Conservation (phyloP, 495 filamentous ascomycete species). For the Acidiella bohemica region DNA sequence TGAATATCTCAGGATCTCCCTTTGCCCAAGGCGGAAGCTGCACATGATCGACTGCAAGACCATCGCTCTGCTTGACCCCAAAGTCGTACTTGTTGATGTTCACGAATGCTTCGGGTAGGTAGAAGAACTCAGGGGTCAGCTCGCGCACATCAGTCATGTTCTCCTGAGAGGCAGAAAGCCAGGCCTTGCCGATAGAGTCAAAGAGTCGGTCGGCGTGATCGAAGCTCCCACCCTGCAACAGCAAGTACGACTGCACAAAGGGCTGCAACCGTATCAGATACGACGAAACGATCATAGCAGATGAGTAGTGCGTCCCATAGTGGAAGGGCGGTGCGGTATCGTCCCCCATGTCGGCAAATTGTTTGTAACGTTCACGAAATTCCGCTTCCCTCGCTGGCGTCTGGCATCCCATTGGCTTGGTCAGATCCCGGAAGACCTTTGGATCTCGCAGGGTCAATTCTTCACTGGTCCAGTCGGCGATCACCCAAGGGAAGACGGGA, state of each 20-base stretch:
- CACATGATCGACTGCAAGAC: conserved; percentile 68
- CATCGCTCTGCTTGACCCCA: conserved; percentile 66
- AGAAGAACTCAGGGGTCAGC: conserved; percentile 93
- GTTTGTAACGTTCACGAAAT: conserved; percentile 69
- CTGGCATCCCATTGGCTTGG: conserved; percentile 96
- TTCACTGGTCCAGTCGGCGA: conserved; percentile 94
- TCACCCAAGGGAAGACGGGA: conserved; percentile 93
- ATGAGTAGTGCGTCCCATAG: conserved; percentile 97
- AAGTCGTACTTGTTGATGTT: conserved; percentile 94
- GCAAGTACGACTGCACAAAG: conserved; percentile 90
- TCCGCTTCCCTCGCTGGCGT: conserved; percentile 56
- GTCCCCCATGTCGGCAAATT: conserved; percentile 85
- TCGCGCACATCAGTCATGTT: conserved; percentile 92
- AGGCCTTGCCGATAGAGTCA: conserved; percentile 82
- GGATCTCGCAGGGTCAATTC: conserved; percentile 78
- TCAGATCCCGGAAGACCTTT: conserved; percentile 74
- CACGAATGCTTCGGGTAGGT: conserved; percentile 78
- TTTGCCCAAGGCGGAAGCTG: conserved; percentile 90
- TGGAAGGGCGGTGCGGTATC: conserved; percentile 69
- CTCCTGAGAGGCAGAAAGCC: conserved; percentile 75
- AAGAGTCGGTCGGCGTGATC: conserved; percentile 93
- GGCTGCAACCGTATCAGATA: conserved; percentile 92
- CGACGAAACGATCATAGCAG: conserved; percentile 95
- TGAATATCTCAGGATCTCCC: conserved; percentile 89
- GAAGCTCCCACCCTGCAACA: conserved; percentile 93